Evolutionary conservation across 2,329 filamentous ascomycete species (phyloP).

Genomic region (Thermoascus crustaceus): DNA sequence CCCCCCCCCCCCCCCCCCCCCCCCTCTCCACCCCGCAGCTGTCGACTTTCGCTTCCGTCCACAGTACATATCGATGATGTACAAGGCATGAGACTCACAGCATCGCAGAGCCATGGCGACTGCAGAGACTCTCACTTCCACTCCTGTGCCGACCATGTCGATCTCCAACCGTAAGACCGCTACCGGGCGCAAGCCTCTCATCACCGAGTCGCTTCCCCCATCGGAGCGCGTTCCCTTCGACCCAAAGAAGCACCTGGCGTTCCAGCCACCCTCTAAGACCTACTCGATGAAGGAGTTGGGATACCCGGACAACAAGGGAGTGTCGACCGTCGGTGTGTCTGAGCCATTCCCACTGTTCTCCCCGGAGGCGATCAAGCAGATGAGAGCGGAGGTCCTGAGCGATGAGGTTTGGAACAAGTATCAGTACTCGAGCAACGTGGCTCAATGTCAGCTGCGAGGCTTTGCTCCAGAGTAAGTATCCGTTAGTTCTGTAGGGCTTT

Average conservation of each 20-base stretch:
- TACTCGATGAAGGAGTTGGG: conserved; percentile 57
- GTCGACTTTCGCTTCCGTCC: too few species aligned
- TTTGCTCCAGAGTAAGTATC: conserved; percentile 48
- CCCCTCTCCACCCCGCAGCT: too few species aligned
- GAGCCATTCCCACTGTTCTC: conserved; percentile 59
- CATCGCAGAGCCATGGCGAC: conserved; percentile 12
- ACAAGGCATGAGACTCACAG: too few species aligned
- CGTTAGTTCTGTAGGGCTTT: background rate
- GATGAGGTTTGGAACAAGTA: conserved; percentile 50
- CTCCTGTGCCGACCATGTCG: conserved; percentile 18
- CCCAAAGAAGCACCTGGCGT: conserved; percentile 48
- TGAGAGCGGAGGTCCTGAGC: conserved; percentile 55
- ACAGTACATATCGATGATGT: too few species aligned
- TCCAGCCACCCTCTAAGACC: conserved; percentile 43
- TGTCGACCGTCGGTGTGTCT: conserved; percentile 57
- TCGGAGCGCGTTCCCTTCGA: conserved; percentile 38
- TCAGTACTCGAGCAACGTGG: conserved; percentile 52
- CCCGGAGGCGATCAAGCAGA: conserved; percentile 51
- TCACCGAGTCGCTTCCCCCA: conserved; percentile 17
- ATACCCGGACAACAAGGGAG: conserved; percentile 45
- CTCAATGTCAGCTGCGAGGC: conserved; percentile 47
- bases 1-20: too few species aligned
- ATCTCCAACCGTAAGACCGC: conserved; percentile 10
- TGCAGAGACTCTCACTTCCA: conserved; percentile 13
- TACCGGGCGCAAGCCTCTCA: conserved; percentile 23